phyloP scores from a whole-genome alignment of 2,329 filamentous ascomycete species.

The Orbilia oligospora region DNA sequence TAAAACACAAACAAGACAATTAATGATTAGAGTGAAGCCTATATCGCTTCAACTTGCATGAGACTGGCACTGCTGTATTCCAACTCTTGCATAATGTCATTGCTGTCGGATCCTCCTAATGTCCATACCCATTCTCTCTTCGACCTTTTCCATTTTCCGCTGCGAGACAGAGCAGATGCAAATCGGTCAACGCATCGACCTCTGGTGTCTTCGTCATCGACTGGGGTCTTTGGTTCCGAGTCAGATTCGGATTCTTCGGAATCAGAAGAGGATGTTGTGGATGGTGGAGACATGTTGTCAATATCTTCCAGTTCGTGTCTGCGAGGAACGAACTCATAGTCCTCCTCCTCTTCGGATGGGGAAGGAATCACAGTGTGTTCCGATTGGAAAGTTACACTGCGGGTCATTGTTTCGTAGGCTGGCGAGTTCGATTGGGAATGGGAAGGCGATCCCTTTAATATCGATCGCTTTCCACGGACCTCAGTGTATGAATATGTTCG shows the following conservation, averaged over 20 bases:
- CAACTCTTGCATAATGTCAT: slow-evolving; percentile 60
- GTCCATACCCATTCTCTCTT: slow-evolving; percentile 61
- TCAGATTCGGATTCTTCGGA: slow-evolving; percentile 61
- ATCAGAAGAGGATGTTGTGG: slow-evolving; percentile 55
- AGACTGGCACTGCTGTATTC: slow-evolving; percentile 58
- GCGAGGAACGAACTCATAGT: slow-evolving; percentile 53
- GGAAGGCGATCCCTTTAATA: slow-evolving; percentile 60
- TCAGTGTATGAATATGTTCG: slow-evolving; percentile 56
- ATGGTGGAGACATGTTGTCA: slow-evolving; percentile 59
- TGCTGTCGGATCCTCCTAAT: slow-evolving; percentile 59
- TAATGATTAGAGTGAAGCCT: slow-evolving; percentile 32
- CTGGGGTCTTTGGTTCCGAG: slow-evolving; percentile 56
- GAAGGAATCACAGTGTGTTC: slow-evolving; percentile 53
- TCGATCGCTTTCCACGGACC: slow-evolving; percentile 54
- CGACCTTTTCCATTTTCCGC: slow-evolving; percentile 56
- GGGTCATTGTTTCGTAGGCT: slow-evolving; percentile 47
- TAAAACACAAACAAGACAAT: slow-evolving; percentile 32
- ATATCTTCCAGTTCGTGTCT: slow-evolving; percentile 43
- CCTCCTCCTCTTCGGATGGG: slow-evolving; percentile 32
- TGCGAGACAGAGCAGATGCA: slow-evolving; percentile 49
- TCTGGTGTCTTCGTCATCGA: slow-evolving; percentile 57
- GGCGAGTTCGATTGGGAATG: slow-evolving; percentile 50
- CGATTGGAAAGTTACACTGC: slow-evolving; percentile 53
- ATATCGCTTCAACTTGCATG: slow-evolving; percentile 60
- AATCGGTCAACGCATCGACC: slow-evolving; percentile 55